These are phyloP conservation scores for Aspergillus pseudotamarii DNA, from an alignment of 2,329 filamentous ascomycete species.

Conservation along the genomic window DNA sequence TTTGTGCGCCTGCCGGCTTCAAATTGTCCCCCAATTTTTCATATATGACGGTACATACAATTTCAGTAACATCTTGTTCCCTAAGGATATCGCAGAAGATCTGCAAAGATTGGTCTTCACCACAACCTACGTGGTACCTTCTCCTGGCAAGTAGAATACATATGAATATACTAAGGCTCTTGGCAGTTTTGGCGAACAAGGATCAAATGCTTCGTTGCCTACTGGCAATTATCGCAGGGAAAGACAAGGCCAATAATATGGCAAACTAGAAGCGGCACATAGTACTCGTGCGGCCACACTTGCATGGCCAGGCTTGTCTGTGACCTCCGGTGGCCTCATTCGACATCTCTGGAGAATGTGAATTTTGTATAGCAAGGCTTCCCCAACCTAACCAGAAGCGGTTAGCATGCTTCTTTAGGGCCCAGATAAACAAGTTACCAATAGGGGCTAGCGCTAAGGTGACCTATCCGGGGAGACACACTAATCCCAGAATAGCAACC, in stretches of 20 bases:
- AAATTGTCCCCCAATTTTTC: neutral
- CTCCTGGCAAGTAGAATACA: neutral
- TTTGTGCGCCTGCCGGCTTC: neutral
- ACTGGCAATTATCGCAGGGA: neutral
- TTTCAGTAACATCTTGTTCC: neutral
- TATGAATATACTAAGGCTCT: neutral
- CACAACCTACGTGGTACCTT: neutral
- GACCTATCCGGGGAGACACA: constrained; percentile 12
- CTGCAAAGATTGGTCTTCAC: neutral
- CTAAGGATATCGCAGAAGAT: too few species aligned
- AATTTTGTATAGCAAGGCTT: neutral
- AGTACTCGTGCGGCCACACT: neutral
- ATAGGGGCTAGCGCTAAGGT: neutral
- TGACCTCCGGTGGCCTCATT: neutral
- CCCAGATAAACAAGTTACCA: constrained; percentile 17
- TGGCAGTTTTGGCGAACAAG: neutral
- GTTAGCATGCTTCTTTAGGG: neutral
- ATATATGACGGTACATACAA: neutral
- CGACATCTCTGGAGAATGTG: neutral
- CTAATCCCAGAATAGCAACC: constrained; percentile 26
- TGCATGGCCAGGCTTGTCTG: constrained; percentile 8
- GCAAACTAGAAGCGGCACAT: neutral
- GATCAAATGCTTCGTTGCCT: neutral
- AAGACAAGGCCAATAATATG: neutral
- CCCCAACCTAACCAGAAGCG: neutral